Percentiles rank a stretch among this genome's conserved stretches.
phyloP scores from a whole-genome alignment of 495 filamentous ascomycete genomes.

The Hypoxylon trugodes region DNA sequence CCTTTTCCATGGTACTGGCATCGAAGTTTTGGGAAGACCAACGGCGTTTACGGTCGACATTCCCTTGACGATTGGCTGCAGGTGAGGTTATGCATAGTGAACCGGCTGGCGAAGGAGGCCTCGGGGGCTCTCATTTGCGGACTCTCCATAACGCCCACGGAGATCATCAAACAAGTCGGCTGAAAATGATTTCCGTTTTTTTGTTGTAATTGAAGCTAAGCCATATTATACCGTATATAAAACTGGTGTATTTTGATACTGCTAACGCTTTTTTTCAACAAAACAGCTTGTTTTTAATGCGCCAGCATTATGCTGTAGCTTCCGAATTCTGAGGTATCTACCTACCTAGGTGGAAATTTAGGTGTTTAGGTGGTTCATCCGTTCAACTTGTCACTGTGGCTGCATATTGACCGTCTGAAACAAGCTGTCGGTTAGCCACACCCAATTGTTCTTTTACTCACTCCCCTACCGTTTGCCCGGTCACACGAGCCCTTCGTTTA shows the following conservation, averaged over 20 bases:
- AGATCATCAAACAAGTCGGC: not conserved
- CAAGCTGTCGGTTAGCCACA: not conserved
- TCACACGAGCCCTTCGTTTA: not conserved
- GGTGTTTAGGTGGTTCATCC: too few relatives aligned
- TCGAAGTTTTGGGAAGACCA: not conserved
- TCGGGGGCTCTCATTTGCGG: conserved; percentile 5
- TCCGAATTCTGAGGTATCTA: not conserved
- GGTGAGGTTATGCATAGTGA: conserved; percentile 2
- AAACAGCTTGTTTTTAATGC: too few relatives aligned
- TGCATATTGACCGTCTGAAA: not conserved
- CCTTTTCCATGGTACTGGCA: not conserved
- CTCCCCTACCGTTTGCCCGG: conserved; percentile 13
- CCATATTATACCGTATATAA: too few relatives aligned
- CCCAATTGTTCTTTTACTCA: not conserved
- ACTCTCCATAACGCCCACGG: not conserved
- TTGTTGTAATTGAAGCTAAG: too few relatives aligned
- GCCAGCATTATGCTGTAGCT: too few relatives aligned
- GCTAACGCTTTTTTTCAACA: too few relatives aligned
- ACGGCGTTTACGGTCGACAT: conserved; percentile 5
- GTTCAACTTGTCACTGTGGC: not conserved
- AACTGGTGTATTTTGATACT: too few relatives aligned
- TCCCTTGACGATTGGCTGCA: conserved; percentile 4
- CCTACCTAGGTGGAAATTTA: too few relatives aligned
- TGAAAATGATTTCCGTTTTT: not conserved
- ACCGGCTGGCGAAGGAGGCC: conserved; percentile 15